Conservation (phyloP, 805 yeast species). For the Kuraishia ogatae region DNA sequence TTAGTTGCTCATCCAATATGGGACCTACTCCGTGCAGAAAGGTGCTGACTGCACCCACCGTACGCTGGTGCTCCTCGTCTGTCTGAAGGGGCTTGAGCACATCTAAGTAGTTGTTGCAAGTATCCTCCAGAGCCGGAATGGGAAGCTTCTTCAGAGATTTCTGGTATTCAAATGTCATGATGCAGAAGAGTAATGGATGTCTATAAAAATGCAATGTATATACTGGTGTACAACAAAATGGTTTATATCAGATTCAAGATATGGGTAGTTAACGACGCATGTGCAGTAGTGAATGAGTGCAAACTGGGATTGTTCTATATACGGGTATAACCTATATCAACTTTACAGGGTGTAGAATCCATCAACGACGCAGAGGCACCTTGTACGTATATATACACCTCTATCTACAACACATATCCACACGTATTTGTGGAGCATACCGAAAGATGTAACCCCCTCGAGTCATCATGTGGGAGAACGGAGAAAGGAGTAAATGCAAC, state of each 20-base stretch:
- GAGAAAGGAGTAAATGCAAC: neutral
- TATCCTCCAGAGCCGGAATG: slow-evolving; percentile 64
- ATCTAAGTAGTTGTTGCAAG: slow-evolving; percentile 57
- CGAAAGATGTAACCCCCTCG: neutral
- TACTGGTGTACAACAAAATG: no score
- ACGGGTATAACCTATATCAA: neutral
- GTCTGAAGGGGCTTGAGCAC: slow-evolving; percentile 78
- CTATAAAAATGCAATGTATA: neutral
- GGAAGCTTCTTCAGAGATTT: slow-evolving; percentile 58
- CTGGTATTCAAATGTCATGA: slow-evolving; percentile 50
- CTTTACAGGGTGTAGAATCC: neutral
- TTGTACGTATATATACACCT: neutral
- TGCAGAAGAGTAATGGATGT: neutral
- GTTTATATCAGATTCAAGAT: neutral
- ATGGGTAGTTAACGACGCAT: no score
- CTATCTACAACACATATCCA: neutral
- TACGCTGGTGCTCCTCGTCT: slow-evolving; percentile 54
- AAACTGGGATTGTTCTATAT: neutral
- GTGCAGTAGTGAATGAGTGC: neutral
- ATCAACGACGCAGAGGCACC: neutral
- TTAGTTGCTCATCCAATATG: slow-evolving; percentile 52
- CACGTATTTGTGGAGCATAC: neutral
- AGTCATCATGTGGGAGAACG: neutral
- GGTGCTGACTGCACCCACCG: slow-evolving; percentile 46
- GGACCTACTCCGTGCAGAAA: slow-evolving; percentile 51